These are phyloP conservation scores for Leccinum uliginosum DNA, from an alignment of 768 basidiomycete species.

Conservation along the genomic window DNA sequence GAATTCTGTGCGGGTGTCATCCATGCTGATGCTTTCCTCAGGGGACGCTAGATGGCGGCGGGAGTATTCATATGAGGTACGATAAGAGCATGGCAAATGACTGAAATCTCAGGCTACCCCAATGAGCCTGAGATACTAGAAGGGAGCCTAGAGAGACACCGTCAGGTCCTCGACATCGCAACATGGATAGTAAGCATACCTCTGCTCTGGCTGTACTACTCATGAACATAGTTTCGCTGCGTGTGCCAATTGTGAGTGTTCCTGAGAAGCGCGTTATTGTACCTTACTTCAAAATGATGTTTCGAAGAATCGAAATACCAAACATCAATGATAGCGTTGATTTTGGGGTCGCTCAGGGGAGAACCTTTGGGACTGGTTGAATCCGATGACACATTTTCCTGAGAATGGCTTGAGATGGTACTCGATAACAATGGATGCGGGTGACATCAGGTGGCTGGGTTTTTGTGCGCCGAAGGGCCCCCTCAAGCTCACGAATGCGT, in stretches of 20 bases:
- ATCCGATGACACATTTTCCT: constrained; percentile 21
- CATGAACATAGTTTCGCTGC: constrained; percentile 53
- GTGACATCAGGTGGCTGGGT: constrained; percentile 41
- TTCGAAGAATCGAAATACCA: constrained; percentile 35
- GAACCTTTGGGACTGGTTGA: constrained; percentile 5
- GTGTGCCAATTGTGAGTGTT: constrained; percentile 51
- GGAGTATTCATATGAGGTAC: neutral
- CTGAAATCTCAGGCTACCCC: constrained; percentile 39
- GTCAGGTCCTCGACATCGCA: neutral
- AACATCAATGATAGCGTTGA: constrained; percentile 48
- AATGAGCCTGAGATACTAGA: constrained; percentile 57
- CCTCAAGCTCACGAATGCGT: constrained; percentile 63
- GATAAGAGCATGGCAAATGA: neutral
- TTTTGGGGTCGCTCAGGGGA: constrained; percentile 26
- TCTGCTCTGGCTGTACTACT: constrained; percentile 67
- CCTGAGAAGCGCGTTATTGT: constrained; percentile 31
- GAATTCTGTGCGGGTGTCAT: constrained; percentile 22
- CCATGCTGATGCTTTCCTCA: constrained; percentile 14
- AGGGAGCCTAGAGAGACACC: neutral
- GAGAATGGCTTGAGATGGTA: constrained; percentile 24
- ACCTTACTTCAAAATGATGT: neutral
- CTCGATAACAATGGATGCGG: constrained; percentile 46
- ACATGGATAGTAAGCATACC: constrained; percentile 35
- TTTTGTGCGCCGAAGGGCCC: constrained; percentile 49
- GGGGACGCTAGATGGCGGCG: constrained; percentile 24